Base-by-base conservation (phyloP, 768 basidiomycete genomes). In the Tylopilus subfusipes region DNA sequence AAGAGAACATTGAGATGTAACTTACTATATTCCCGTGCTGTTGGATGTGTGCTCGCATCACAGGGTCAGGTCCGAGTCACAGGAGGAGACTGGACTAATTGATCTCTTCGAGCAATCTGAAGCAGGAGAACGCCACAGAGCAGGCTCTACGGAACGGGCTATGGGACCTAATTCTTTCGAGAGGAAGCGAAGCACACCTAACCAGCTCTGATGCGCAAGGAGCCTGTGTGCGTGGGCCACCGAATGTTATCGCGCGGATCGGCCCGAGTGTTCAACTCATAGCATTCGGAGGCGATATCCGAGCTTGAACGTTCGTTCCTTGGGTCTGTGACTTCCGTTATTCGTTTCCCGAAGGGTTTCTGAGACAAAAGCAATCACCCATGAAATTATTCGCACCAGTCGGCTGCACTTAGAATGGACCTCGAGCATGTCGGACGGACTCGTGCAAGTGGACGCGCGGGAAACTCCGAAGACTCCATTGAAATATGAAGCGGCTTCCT, bases 401-500 rank as follows among this genome's bases (percentile, higher is more conserved):
- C 45, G 24, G 42, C 47, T 43, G 8, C 36, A 30, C 42, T 24
- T 36, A 19, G 34, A n/a, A 33, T 24, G 54, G 53, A n/a, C 40
- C 27, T 38, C 42, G n/a, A 43, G 48, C 38, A 16, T 31, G n/a
- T n/a, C n/a, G 24, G 21, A 57, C 66, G 49, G 53, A 72, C 68
- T 56, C 65, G 58, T 43, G 70, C 67, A 33, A 72, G 63, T 53
- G 45, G 67, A 60, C 31, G 51, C 52, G 48, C 70, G 70, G 36
- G 67, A 71, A 52, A 72, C 72, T 42, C 78, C 79, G 63, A 78
- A 76, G 52, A 74, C 73, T 57, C 69, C 75, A 63, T 81, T 78
- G 42, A 77, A 71, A 42, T 72, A 73, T 53, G 75, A 75, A 51
- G 57, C 52, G 42, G 44, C 51, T 59, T 68, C 57, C 70, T 73